Conservation (phyloP, 371 early-diverging fungal genomes). For the Amoeboaphelidium protococcarum region DNA sequence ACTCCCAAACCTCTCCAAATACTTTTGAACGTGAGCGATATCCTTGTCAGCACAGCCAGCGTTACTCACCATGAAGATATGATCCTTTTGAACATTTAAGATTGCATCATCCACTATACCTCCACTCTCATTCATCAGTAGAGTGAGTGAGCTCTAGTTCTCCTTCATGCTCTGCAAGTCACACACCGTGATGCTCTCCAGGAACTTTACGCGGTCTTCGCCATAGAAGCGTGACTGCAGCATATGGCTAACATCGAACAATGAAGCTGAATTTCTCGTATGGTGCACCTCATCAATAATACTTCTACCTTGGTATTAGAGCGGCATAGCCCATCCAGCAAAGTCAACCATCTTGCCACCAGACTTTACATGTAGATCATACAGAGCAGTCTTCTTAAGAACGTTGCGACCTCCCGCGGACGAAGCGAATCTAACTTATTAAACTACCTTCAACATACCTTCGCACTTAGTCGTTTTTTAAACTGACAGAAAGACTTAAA, state of each 20-base stretch:
- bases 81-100: conserved; percentile 52
- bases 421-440: no score
- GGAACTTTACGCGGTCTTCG: conserved; percentile 56
- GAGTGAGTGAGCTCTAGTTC: conserved; percentile 53
- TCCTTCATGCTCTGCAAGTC: conserved; percentile 52
- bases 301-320: conserved; percentile 53
- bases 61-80: conserved; percentile 73
- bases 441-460: no score
- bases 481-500: no score
- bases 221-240: conserved; percentile 71
- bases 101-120: conserved; percentile 95
- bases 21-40: conserved; percentile 48
- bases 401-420: no score
- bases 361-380: conserved; percentile 66
- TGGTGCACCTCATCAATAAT: conserved; percentile 63
- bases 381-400: conserved; percentile 38
- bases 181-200: conserved; percentile 62
- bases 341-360: conserved; percentile 92
- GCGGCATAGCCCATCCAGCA: conserved; percentile 90
- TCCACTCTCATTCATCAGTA: conserved; percentile 81
- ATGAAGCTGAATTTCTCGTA: conserved; percentile 64
- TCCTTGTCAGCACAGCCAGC: conserved; percentile 93
- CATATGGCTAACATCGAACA: conserved; percentile 97
- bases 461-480: no score
- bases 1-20: conserved; percentile 47